Evolutionary conservation across 495 filamentous ascomycete genomes (phyloP), one percentile per base, ranked within the genome.

Genomic region (Articulospora tetracladia): DNA sequence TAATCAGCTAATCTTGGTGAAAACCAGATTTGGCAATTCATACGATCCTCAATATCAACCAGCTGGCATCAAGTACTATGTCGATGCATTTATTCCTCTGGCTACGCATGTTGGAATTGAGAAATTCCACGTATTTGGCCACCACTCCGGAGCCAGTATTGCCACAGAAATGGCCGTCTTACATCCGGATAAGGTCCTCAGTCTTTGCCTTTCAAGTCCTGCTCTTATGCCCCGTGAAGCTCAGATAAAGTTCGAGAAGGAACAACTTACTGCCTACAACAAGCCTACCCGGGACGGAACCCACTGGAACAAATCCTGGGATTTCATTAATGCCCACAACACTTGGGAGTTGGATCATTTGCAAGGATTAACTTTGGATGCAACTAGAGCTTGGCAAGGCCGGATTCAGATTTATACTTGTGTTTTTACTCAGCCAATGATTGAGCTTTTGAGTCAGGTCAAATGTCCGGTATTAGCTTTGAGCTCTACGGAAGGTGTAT

Each of bases 1-100:
- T 7, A 7, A 6, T 34, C 15, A 34, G 30, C 30, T 34, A 34
- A 34, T 34, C 30, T 34, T 34, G 7, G 7, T 34, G 30, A 6
- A n/a, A 34, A 13, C 2, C 1, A 55, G 53, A 41, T 55, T 55
- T 25, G 53, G 53, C 1, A 44, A 25, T 23, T 41, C 28, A 41
- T 55, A 55, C 32, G 53, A 55, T 22, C 53, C 53, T 8, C 27
- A 55, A 55, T 22, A n/a, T 44, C 19, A 55, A 8, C 53, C 53
- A 10, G 17, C 28, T 19, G 36, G 25, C 8, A 55, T 32, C 32
- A 39, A 1, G 2, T 55, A 44, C 28, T 55, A 55, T 6, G 32
- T 55, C 19, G 53, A 55, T 3, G 32, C 25, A 15, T 55, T 55
- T 32, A 36, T 39, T 28, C 48, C 22, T 13, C 48, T 51, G 13